phyloP scores from a whole-genome alignment of 2,329 filamentous ascomycete species.

The Penicillium griseofulvum region DNA sequence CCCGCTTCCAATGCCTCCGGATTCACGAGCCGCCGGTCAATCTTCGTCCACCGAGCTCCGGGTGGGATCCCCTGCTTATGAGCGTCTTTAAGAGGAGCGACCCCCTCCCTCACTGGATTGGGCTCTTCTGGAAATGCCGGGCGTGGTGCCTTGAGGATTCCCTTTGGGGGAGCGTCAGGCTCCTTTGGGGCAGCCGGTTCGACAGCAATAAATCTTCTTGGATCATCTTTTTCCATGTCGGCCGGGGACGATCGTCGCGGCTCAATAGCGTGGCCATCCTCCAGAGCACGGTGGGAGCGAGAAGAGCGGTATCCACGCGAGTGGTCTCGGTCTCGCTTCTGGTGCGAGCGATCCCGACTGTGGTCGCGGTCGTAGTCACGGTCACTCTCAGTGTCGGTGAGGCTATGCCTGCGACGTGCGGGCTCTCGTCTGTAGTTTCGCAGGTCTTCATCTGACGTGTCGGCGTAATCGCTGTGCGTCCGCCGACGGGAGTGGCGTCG shows the following conservation, averaged over 20 bases:
- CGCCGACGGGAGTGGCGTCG: constrained; percentile 24
- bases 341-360: constrained; percentile 10
- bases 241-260: constrained; percentile 16
- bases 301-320: constrained; percentile 23
- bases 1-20: constrained; percentile 80
- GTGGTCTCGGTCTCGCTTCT: constrained; percentile 18
- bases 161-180: constrained; percentile 66
- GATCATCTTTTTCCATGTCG: constrained; percentile 21
- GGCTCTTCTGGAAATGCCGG: constrained; percentile 82
- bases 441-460: constrained; percentile 35
- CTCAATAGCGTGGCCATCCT: constrained; percentile 17
- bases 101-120: constrained; percentile 80
- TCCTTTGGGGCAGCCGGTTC: constrained; percentile 46
- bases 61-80: constrained; percentile 69
- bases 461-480: constrained; percentile 27
- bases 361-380: constrained; percentile 23
- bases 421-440: constrained; percentile 31
- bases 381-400: constrained; percentile 26
- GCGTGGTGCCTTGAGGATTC: constrained; percentile 81
- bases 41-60: constrained; percentile 89
- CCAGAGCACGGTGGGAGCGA: constrained; percentile 24
- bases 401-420: constrained; percentile 22
- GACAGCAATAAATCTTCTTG: constrained; percentile 27
- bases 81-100: constrained; percentile 88
- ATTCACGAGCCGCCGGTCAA: constrained; percentile 83